Percentiles rank a stretch among this genome's conserved stretches.
Evolutionary conservation across 805 yeast species (phyloP).

Genomic region (Starmera quercuum): DNA sequence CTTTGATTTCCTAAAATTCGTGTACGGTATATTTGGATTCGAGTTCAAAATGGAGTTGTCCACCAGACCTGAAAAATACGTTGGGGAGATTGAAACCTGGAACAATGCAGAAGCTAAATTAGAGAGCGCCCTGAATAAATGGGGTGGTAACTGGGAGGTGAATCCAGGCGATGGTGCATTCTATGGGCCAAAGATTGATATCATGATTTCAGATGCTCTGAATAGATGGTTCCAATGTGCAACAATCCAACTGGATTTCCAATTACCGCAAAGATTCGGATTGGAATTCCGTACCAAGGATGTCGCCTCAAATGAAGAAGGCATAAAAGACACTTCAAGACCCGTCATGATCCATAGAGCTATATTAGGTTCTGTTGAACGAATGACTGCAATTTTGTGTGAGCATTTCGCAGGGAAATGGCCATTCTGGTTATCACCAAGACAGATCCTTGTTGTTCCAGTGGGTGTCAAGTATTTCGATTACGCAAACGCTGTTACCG

Average conservation of each 20-base stretch:
- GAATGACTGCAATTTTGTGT: conserved; percentile 97
- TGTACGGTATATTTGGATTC: conserved; percentile 90
- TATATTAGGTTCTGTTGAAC: conserved; percentile 94
- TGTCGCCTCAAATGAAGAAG: conserved; percentile 32
- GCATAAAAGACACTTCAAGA: conserved; percentile 53
- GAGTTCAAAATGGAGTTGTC: conserved; percentile 95
- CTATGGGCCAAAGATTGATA: conserved; percentile 94
- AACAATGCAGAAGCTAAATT: conserved; percentile 81
- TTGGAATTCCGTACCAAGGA: conserved; percentile 76
- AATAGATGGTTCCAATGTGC: conserved; percentile 99
- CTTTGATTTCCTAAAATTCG: conserved; percentile 76
- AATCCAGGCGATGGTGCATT: conserved; percentile 98
- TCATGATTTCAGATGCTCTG: conserved; percentile 89
- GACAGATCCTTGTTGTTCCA: conserved; percentile 94
- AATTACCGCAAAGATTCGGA: conserved; percentile 89
- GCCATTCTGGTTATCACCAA: conserved; percentile 99
- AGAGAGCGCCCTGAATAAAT: conserved; percentile 72
- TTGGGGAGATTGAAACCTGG: conserved; percentile 95
- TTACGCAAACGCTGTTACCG: conserved; percentile 79
- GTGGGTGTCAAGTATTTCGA: conserved; percentile 91
- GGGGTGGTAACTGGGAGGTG: conserved; percentile 89
- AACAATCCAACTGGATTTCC: conserved; percentile 97
- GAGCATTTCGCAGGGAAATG: conserved; percentile 99
- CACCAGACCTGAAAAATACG: conserved; percentile 94
- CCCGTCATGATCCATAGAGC: conserved; percentile 99